Evolutionary conservation across 2,329 filamentous ascomycete genomes (phyloP), one percentile per base, ranked within the genome.

Genomic region (Dothistroma pini): DNA sequence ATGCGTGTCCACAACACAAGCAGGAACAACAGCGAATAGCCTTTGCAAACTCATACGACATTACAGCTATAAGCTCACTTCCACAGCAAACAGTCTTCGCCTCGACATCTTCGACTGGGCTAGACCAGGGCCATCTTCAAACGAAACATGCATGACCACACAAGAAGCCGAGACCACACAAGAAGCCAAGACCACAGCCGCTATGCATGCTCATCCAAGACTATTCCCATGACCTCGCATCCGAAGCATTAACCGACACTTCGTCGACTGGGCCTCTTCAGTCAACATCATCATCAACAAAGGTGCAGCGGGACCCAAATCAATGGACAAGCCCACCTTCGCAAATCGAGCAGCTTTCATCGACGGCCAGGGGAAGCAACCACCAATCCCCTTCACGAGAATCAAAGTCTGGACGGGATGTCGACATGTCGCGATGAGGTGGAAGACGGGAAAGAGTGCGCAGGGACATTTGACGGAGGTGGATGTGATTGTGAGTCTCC

Each of bases 261-360:
- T 71, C 62, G 56, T 61, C 54, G 72, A 74, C 63, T 71, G 71
- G 61, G 68, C 71, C 44, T 71, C 71, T 57, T 69, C 66, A 29
- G 71, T 73, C 57, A 73, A 65, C 56, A 68, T 68, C 25, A 64
- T 74, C 38, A 74, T 74, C 67, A 66, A 73, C 65, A 65, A 63
- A 58, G 70, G 68, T 44, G 69, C 61, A 22, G 59, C 58, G 58
- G 69, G 68, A 57, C 57, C 68, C 3, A 64, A 62, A n/a, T 59
- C 60, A 53, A 66, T 66, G 22, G 25, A 62, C 22, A 54, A 59
- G 11, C 59, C 64, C 12, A 70, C 66, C 54, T 71, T 71, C 59
- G 35, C 58, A 19, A 61, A 50, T 52, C 62, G 66, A 34, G 64
- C 60, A 14, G 63, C 62, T 12, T 69, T 70, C 58, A 57, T 67